Evolutionary conservation across 768 basidiomycete species (phyloP).

Genomic region (Coprinopsis strossmayeri): DNA sequence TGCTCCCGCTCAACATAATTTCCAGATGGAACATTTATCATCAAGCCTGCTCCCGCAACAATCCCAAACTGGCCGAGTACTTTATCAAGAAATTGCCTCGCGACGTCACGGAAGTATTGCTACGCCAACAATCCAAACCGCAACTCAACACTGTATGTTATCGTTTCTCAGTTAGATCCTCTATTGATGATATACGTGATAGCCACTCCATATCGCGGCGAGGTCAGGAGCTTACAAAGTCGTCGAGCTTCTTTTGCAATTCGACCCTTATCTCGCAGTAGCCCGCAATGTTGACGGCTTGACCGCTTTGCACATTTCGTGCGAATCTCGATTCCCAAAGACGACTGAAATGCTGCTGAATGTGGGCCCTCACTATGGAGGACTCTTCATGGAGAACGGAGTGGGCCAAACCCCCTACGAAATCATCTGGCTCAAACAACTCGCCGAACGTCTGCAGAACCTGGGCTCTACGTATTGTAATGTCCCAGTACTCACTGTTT

Average conservation of each 20-base stretch:
- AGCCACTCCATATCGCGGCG: conserved; percentile 55
- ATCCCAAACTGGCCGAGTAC: conserved; percentile 30
- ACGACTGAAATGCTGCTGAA: conserved; percentile 34
- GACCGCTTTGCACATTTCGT: conserved; percentile 49
- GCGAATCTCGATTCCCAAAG: conserved; percentile 21
- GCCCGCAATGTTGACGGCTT: conserved; percentile 41
- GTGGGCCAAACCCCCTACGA: conserved; percentile 40
- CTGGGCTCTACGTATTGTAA: too few relatives aligned
- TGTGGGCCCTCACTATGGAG: conserved; percentile 29
- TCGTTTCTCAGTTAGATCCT: too few relatives aligned
- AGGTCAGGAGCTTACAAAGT: conserved; percentile 23
- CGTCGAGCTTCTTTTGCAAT: conserved; percentile 32
- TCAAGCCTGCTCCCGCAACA: too few relatives aligned
- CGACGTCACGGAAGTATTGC: conserved; percentile 36
- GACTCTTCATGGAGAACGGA: conserved; percentile 42
- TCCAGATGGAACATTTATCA: too few relatives aligned
- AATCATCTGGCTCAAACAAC: conserved; percentile 16
- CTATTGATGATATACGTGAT: not conserved
- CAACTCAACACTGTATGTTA: conserved; percentile 37
- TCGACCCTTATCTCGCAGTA: conserved; percentile 27
- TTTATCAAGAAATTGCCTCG: conserved; percentile 42
- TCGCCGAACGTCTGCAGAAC: conserved; percentile 12
- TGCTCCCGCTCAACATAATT: too few relatives aligned
- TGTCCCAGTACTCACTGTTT: not conserved
- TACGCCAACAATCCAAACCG: conserved; percentile 39